Evolutionary conservation across 495 filamentous ascomycete genomes (phyloP).

Genomic region (Bathelium albidoporum): DNA sequence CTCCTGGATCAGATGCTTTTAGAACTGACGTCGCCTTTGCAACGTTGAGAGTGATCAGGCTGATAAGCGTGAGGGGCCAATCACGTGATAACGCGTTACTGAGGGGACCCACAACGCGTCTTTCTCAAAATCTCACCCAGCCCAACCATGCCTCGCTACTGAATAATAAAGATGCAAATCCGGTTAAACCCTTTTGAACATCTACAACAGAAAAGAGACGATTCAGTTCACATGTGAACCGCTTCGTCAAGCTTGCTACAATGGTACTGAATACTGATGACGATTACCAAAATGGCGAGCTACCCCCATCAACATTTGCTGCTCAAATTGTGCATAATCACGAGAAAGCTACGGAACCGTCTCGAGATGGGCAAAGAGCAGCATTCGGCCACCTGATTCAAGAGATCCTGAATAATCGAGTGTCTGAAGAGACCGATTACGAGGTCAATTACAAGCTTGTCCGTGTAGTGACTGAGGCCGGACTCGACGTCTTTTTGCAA

Average conservation of each 20-base stretch:
- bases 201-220: neutral
- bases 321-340: conserved; percentile 42
- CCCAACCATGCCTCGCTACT: neutral
- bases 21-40: too few relatives aligned
- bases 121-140: too few relatives aligned
- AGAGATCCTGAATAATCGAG: conserved; percentile 46
- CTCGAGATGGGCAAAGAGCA: conserved; percentile 36
- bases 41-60: too few relatives aligned
- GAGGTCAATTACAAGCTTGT: conserved; percentile 74
- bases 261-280: conserved; percentile 3
- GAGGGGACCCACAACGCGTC: neutral
- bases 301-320: conserved; percentile 42
- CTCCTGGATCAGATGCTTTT: too few relatives aligned
- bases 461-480: conserved; percentile 69
- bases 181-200: neutral
- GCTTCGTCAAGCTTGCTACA: conserved; percentile 8
- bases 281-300: conserved; percentile 11
- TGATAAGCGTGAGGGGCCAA: too few relatives aligned
- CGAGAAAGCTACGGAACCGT: conserved; percentile 8
- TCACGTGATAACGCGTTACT: conserved; percentile 14
- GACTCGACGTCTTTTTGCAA: conserved; percentile 52
- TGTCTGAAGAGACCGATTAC: conserved; percentile 48
- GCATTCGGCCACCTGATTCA: conserved; percentile 54
- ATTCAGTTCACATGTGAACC: neutral
- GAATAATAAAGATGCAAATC: neutral